Base-by-base conservation (phyloP, 495 filamentous ascomycete genomes). In the Xylaria curta region DNA sequence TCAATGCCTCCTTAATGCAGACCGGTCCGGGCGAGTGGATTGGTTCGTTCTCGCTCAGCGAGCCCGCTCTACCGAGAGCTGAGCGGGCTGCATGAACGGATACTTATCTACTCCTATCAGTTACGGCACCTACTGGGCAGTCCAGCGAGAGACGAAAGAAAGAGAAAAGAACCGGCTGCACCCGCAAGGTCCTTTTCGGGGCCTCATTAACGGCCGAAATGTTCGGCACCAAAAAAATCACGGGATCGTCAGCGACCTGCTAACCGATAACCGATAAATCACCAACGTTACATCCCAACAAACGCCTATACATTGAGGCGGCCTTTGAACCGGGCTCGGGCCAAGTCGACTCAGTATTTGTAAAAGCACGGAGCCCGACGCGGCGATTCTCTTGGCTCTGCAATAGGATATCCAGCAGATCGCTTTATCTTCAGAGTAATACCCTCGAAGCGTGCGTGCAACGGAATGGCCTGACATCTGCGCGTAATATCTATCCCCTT, bases 291-390 rank as follows among this genome's bases (percentile, higher is more conserved):
- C 53, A 56, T 12, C 26, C 53, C 13, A 24, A 31, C 53, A 26
- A 10, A 31, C n/a, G 26, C 53, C 26, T 9, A 13, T 31, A 17
- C 10, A 5, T 12, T 31, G 6, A 15, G 12, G 12, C 51, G 24
- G n/a, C 49, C 49, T 53, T 53, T 53, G 26, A n/a, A 1, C 31
- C 31, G 58, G 58, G 28, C 58, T 9, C 51, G 51, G 53, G 21
- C 21, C 21, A 24, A 26, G 15, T 4, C 49, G 3, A 15, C 4
- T 38, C 6, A 38, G 6, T 60, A 60, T 60, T 60, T 60, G 31
- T 38, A 60, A 60, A 36, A 28, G 7, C 17, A 60, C 31, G 58
- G 58, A 60, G 33, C 58, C 58, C 58, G 58, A 60, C 17, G n/a
- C 31, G 10, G 24, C 19, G 31, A n/a, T 60, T n/a, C 10, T 38